Evolutionary conservation across 1,284 basidiomycete genomes (phyloP).

Genomic region (Papiliotrema terrestris): DNA sequence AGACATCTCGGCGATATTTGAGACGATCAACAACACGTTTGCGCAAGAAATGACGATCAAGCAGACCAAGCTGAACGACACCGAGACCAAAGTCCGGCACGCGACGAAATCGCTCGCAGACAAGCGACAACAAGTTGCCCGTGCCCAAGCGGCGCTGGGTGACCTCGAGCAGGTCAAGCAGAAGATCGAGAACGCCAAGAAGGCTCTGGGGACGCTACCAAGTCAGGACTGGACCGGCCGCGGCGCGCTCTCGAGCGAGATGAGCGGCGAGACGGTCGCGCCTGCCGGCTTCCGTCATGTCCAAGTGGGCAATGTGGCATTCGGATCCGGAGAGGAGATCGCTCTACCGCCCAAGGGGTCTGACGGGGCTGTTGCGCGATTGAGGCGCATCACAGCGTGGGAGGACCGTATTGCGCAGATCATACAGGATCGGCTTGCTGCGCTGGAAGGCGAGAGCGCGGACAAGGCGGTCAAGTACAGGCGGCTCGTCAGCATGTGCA

Average conservation of each 20-base stretch:
- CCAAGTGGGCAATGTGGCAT: background rate
- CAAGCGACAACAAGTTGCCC: slow-evolving; percentile 75
- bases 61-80: slow-evolving; percentile 77
- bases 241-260: slow-evolving; percentile 52
- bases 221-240: slow-evolving; percentile 82
- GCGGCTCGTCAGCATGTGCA: slow-evolving; percentile 84
- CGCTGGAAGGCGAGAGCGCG: slow-evolving; percentile 71
- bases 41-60: slow-evolving; percentile 78
- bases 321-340: slow-evolving; percentile 52
- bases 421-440: slow-evolving; percentile 64
- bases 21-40: slow-evolving; percentile 72
- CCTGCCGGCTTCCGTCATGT: slow-evolving; percentile 8
- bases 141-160: slow-evolving; percentile 65
- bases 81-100: slow-evolving; percentile 78
- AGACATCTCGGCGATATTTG: slow-evolving; percentile 84
- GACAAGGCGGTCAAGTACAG: slow-evolving; percentile 86
- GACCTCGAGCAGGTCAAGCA: slow-evolving; percentile 75
- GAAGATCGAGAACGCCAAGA: slow-evolving; percentile 73
- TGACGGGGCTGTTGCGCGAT: slow-evolving; percentile 60
- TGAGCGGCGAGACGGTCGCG: slow-evolving; percentile 56
- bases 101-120: slow-evolving; percentile 87
- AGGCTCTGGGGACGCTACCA: slow-evolving; percentile 57
- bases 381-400: slow-evolving; percentile 76
- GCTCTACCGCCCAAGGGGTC: slow-evolving; percentile 56
- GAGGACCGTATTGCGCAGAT: slow-evolving; percentile 71